These are phyloP conservation scores for Epithemia pelagica DNA, from an alignment of 108 stramenopile genomes.

Conservation along the genomic window DNA sequence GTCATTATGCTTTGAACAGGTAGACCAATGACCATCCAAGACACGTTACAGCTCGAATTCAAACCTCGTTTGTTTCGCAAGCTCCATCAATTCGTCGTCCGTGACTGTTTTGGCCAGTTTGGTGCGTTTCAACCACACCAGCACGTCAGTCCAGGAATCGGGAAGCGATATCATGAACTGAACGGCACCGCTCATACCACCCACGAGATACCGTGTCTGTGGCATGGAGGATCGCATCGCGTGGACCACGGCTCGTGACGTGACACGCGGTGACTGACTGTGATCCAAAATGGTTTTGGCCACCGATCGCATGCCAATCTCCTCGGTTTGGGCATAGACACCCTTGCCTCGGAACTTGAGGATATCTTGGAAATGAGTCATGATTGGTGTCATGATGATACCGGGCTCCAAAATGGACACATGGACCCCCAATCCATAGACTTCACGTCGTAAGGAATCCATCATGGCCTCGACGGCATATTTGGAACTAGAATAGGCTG, in stretches of 20 bases:
- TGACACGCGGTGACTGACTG: neutral
- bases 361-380: neutral
- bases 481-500: constrained; percentile 12
- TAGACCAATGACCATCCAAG: too few species aligned
- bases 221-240: neutral
- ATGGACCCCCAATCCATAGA: neutral
- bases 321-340: neutral
- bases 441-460: constrained; percentile 10
- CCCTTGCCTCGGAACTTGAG: neutral
- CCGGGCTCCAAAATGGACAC: neutral
- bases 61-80: too few species aligned
- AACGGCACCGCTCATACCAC: neutral
- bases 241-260: neutral
- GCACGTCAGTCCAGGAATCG: neutral
- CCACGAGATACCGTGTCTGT: neutral
- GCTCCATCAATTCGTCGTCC: neutral
- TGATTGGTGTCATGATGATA: neutral
- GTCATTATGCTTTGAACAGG: too few species aligned
- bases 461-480: constrained; percentile 20
- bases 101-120: neutral
- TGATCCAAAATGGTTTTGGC: neutral
- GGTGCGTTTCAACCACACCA: neutral
- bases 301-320: neutral
- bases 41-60: too few species aligned
- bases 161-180: neutral